Evolutionary conservation across 441 rosid species (phyloP).

Genomic region (Croton setiger): DNA sequence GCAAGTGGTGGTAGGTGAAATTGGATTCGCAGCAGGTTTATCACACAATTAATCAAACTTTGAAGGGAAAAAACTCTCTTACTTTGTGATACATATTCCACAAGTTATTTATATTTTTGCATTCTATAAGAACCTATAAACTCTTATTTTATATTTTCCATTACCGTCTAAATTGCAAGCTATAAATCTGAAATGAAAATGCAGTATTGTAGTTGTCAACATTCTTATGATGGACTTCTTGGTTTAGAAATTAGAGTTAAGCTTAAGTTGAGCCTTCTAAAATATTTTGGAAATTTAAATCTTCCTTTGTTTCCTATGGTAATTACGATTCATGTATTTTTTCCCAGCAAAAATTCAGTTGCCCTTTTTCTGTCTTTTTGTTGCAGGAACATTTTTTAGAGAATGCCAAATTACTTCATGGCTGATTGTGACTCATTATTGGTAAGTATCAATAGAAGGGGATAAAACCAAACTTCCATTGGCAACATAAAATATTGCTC

Average conservation of each 20-base stretch:
- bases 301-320: neutral
- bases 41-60: too few species aligned
- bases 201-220: neutral
- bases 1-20: too few species aligned
- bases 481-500: constrained; percentile 4
- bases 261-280: neutral
- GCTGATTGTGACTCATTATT: constrained; percentile 68
- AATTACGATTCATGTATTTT: neutral
- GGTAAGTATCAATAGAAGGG: constrained; percentile 37
- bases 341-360: neutral
- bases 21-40: too few species aligned
- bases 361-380: neutral
- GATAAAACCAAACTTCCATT: neutral
- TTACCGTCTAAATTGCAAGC: neutral
- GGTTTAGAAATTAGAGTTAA: neutral
- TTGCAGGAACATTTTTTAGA: constrained; percentile 76
- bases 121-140: neutral
- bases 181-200: neutral
- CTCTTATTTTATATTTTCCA: neutral
- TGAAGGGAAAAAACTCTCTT: neutral
- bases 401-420: constrained; percentile 85
- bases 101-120: neutral
- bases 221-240: neutral
- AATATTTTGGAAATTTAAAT: neutral
- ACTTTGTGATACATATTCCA: neutral